Evolutionary conservation across 768 basidiomycete species (phyloP).

Genomic region (Epithele typhae): DNA sequence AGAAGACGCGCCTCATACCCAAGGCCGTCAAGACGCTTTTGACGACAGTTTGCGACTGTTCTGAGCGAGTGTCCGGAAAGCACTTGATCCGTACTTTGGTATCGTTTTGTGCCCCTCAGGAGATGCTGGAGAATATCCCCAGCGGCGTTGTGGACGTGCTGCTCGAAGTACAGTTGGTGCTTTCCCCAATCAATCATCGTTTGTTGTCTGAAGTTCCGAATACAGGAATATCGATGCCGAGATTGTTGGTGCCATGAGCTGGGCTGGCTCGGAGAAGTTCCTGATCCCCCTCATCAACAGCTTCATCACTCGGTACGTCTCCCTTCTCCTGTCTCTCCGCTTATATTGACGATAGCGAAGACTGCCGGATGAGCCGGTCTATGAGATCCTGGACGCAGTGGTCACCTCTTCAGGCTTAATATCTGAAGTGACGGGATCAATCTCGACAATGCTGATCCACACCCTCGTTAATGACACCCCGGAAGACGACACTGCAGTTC

Average conservation of each 20-base stretch:
- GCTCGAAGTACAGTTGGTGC: slow-evolving; percentile 46
- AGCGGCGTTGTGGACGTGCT: slow-evolving; percentile 25
- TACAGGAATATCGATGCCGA: slow-evolving; percentile 45
- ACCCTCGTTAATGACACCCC: slow-evolving; percentile 6
- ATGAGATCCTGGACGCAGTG: slow-evolving; percentile 26
- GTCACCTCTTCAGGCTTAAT: slow-evolving; percentile 25
- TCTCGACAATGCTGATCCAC: slow-evolving; percentile 12
- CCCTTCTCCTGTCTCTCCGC: too few relatives aligned
- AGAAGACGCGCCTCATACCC: slow-evolving; percentile 54
- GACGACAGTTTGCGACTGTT: slow-evolving; percentile 46
- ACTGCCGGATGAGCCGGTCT: not conserved
- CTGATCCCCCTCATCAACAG: slow-evolving; percentile 46
- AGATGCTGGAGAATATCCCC: slow-evolving; percentile 43
- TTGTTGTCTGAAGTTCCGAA: not conserved
- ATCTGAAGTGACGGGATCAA: slow-evolving; percentile 14
- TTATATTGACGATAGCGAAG: too few relatives aligned
- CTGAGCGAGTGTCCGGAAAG: slow-evolving; percentile 41
- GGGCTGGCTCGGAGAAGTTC: slow-evolving; percentile 54
- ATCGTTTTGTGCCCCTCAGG: slow-evolving; percentile 62
- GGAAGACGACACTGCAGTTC: not conserved
- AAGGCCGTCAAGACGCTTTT: slow-evolving; percentile 60
- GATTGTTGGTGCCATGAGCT: slow-evolving; percentile 37
- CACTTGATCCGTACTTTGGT: slow-evolving; percentile 66
- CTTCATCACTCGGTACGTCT: slow-evolving; percentile 38
- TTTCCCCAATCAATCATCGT: not conserved